Base-by-base conservation (phyloP, 2,329 filamentous ascomycete genomes). In the Cladorrhinum sp. region DNA sequence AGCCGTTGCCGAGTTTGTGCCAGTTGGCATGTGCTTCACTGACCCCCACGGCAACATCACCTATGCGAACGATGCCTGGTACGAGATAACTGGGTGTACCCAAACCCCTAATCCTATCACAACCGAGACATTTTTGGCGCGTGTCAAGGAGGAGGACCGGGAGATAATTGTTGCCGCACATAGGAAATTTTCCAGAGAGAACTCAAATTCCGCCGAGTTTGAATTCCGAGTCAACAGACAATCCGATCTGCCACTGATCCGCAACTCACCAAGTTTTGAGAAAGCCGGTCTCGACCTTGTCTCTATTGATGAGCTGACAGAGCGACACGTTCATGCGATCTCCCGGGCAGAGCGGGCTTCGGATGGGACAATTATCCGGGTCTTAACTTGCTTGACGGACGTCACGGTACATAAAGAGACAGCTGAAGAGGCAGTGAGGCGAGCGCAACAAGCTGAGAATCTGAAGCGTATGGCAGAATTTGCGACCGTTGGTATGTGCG, bases 21-120 rank as follows among this genome's bases (percentile, higher is more conserved):
- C 89, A 0, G 85, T 90, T 1, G 89, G 89, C 18, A 87, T 92
- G 75, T 90, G 87, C 68, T 89, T 92, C 61, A 84, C 86, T 10
- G 83, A 89, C 68, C 78, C 80, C 1, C 76, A 81, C 53, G 89
- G 88, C 12, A 81, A 82, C 41, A 83, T 92, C 60, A 84, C 81
- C 0, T 91, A 88, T 69, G 88, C 87, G 62, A 92, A 92, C 67
- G 83, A 89, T 54, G 85, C 86, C 8, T 92, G 80, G 77, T 78
- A 81, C 65, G 76, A 77, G 41, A 81, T 84, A 36, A 82, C 79
- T 1, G 79, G 80, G 1, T 45, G 41, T 22, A 75, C 77, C 51
- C 70, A 76, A 24, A 64, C 67, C 22, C 38, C 71, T 65, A 62
- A 74, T 5, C 63, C 63, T 3, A 60, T 69, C 38, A 41, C 55